Evolutionary conservation across 2,329 filamentous ascomycete species (phyloP).

Genomic region (Aspergillus novofumigatus): DNA sequence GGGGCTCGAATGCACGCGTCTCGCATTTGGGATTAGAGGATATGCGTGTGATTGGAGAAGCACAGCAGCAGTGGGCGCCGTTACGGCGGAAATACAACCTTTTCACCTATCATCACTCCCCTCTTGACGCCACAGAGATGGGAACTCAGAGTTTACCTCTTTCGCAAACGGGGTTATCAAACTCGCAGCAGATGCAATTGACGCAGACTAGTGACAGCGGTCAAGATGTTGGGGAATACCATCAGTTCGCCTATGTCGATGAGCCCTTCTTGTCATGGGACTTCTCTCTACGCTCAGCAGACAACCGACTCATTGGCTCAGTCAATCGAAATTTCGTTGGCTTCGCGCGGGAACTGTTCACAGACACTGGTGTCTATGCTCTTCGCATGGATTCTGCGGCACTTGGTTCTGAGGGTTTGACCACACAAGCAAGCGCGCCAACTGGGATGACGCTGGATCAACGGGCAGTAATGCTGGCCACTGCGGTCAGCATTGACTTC

Average conservation of each 20-base stretch:
- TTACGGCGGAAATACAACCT: slow-evolving; percentile 61
- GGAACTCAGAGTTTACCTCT: slow-evolving; percentile 40
- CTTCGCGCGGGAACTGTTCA: slow-evolving; percentile 62
- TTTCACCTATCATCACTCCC: slow-evolving; percentile 53
- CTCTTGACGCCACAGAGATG: slow-evolving; percentile 31
- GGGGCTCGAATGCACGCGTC: slow-evolving; percentile 47
- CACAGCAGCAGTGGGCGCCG: slow-evolving; percentile 61
- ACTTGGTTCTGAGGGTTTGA: slow-evolving; percentile 35
- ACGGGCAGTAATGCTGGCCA: slow-evolving; percentile 62
- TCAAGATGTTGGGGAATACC: slow-evolving; percentile 43
- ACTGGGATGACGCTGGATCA: slow-evolving; percentile 62
- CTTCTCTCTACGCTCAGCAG: slow-evolving; percentile 54
- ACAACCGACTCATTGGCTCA: slow-evolving; percentile 51
- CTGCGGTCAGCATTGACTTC: slow-evolving; percentile 62
- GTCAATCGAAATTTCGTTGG: slow-evolving; percentile 62
- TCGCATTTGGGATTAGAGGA: slow-evolving; percentile 51
- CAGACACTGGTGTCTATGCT: slow-evolving; percentile 62
- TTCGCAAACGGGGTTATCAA: slow-evolving; percentile 46
- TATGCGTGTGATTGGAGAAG: slow-evolving; percentile 61
- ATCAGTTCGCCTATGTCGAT: slow-evolving; percentile 60
- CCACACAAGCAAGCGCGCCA: slow-evolving; percentile 16
- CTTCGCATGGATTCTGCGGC: slow-evolving; percentile 60
- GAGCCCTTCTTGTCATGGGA: slow-evolving; percentile 64
- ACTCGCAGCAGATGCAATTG: slow-evolving; percentile 45
- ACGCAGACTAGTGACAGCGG: slow-evolving; percentile 17